A percentile compares a stretch with the other conserved stretches of the same genome.
These are phyloP conservation scores for Aureobasidium melanogenum DNA, from an alignment of 2,329 filamentous ascomycete genomes.

Conservation along the genomic window DNA sequence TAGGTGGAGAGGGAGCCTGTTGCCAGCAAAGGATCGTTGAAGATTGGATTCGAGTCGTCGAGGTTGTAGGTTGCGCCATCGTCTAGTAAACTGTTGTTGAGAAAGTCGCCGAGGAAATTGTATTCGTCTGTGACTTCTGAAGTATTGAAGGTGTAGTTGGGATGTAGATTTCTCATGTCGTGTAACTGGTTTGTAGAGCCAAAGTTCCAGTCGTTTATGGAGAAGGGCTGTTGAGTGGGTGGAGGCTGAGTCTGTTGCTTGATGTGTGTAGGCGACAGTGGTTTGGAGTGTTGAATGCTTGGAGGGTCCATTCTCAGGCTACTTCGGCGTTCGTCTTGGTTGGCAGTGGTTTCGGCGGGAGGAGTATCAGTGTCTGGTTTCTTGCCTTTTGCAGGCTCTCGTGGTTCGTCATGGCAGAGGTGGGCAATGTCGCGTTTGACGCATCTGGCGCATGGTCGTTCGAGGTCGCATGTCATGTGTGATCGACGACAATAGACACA, in stretches of 20 bases:
- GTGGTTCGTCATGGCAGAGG: slow-evolving; percentile 93
- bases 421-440: slow-evolving; percentile 98
- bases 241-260: slow-evolving; percentile 48
- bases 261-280: slow-evolving; percentile 58
- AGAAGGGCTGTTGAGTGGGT: slow-evolving; percentile 44
- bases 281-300: slow-evolving; percentile 64
- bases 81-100: slow-evolving; percentile 84
- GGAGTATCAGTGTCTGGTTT: slow-evolving; percentile 3
- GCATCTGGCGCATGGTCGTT: slow-evolving; percentile 92
- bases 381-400: slow-evolving; percentile 63
- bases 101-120: slow-evolving; percentile 91
- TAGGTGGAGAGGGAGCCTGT: slow-evolving; percentile 35
- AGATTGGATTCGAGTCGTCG: slow-evolving; percentile 42
- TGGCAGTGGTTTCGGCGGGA: background rate
- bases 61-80: slow-evolving; percentile 40
- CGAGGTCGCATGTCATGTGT: slow-evolving; percentile 51
- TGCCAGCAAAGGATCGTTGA: slow-evolving; percentile 48
- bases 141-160: slow-evolving; percentile 89
- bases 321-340: slow-evolving; percentile 1
- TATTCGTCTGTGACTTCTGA: slow-evolving; percentile 95
- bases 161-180: slow-evolving; percentile 90
- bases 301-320: slow-evolving; percentile 25
- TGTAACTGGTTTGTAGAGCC: slow-evolving; percentile 69
- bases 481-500: slow-evolving; percentile 47
- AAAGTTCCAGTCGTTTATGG: slow-evolving; percentile 62